A percentile compares a stretch with the other conserved stretches of the same genome.
phyloP scores from a whole-genome alignment of 768 basidiomycete species.

The Mycena vulgaris region DNA sequence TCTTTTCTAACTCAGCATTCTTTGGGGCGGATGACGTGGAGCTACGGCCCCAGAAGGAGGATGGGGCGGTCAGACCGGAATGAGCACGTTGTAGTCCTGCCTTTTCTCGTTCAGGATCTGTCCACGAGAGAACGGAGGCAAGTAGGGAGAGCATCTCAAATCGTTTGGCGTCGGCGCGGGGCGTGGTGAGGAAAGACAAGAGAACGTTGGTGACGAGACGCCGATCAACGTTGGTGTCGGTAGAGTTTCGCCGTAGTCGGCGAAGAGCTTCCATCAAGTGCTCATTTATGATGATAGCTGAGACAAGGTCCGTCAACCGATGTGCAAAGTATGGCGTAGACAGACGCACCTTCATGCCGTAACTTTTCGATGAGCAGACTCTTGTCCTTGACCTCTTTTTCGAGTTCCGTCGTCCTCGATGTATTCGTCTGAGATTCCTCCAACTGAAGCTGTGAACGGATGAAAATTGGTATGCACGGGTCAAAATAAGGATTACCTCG shows the following conservation, averaged over 20 bases:
- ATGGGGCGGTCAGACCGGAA: conserved; percentile 40
- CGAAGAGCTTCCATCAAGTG: conserved; percentile 98
- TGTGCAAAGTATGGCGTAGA: conserved; percentile 12
- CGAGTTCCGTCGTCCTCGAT: conserved; percentile 78
- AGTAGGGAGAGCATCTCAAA: conserved; percentile 97
- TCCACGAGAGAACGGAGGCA: conserved; percentile 93
- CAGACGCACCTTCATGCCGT: conserved; percentile 86
- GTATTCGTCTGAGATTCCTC: conserved; percentile 81
- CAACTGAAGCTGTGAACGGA: conserved; percentile 72
- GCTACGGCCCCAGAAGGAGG: conserved; percentile 62
- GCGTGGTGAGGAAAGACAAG: conserved; percentile 90
- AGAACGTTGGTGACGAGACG: conserved; percentile 96
- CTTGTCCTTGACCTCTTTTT: conserved; percentile 97
- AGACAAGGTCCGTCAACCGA: not conserved
- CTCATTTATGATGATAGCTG: conserved; percentile 97
- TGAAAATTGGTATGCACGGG: conserved; percentile 15
- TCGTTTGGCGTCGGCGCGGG: conserved; percentile 92
- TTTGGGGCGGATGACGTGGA: conserved; percentile 56
- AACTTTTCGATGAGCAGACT: conserved; percentile 94
- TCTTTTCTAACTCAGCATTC: conserved; percentile 77
- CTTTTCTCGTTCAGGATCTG: conserved; percentile 90
- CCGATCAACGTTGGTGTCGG: conserved; percentile 93
- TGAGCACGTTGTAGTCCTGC: conserved; percentile 84
- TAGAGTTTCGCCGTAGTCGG: conserved; percentile 87
- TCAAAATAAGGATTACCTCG: conserved; percentile 68